Evolutionary conservation across 352 stramenopile species (phyloP).

Genomic region (Blastocystis sp.): DNA sequence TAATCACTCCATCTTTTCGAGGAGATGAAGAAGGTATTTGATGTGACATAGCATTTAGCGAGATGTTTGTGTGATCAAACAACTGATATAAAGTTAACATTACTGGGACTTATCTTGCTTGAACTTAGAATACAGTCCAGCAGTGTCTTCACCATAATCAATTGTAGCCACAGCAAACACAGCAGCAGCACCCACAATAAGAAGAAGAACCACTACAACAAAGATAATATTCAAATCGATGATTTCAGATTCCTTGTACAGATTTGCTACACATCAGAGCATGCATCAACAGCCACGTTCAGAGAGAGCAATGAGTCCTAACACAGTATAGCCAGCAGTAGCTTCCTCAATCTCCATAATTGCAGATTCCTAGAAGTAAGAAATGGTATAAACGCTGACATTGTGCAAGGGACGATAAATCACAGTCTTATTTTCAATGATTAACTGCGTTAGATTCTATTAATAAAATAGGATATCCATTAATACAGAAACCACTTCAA

Average conservation of each 20-base stretch:
- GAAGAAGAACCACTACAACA: constrained; percentile 24
- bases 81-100: constrained; percentile 22
- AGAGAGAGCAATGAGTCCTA: not conserved
- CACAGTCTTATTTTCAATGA: not conserved
- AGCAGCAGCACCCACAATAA: not conserved
- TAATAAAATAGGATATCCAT: not conserved
- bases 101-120: constrained; percentile 54
- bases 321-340: not conserved
- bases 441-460: not conserved
- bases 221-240: constrained; percentile 46
- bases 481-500: not conserved
- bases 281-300: not conserved
- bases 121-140: constrained; percentile 45
- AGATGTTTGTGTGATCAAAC: not conserved
- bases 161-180: constrained; percentile 30
- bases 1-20: not conserved
- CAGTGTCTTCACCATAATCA: constrained; percentile 40
- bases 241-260: constrained; percentile 10
- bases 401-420: constrained; percentile 43
- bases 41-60: not conserved
- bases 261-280: not conserved
- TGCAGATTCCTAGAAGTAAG: not conserved
- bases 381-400: not conserved
- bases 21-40: constrained; percentile 11
- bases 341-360: not conserved